These are phyloP conservation scores for Postia placenta DNA, from an alignment of 768 basidiomycete species.

Conservation along the genomic window DNA sequence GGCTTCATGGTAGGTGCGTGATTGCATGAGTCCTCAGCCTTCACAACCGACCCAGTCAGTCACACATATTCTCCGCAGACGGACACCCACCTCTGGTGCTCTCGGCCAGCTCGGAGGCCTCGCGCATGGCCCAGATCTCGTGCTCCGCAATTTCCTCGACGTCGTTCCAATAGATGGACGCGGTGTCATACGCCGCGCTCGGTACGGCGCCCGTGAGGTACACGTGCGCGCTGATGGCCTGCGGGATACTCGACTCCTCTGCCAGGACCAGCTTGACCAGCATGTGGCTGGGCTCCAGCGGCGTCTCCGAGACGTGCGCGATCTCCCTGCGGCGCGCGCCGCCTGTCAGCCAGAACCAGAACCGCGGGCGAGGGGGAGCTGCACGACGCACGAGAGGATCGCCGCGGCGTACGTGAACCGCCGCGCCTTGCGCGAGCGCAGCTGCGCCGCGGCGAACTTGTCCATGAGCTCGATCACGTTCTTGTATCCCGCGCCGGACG, in stretches of 20 bases:
- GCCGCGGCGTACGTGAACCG: neutral
- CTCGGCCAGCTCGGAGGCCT: neutral
- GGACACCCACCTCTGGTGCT: neutral
- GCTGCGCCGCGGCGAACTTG: neutral
- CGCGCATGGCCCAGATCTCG: neutral
- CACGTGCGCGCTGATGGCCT: slow-evolving; percentile 1
- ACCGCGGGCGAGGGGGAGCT: neutral
- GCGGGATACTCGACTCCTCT: neutral
- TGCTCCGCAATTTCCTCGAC: slow-evolving; percentile 3
- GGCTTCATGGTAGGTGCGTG: no score
- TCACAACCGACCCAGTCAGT: no score
- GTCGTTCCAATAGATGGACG: slow-evolving; percentile 2
- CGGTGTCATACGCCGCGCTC: neutral
- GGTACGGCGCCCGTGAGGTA: neutral
- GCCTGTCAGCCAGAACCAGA: neutral
- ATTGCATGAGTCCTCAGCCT: no score
- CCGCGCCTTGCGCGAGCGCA: neutral
- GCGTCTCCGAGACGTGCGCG: neutral
- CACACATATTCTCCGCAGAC: no score
- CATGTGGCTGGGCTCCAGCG: slow-evolving; percentile 4
- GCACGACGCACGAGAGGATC: neutral
- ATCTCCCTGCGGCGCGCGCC: neutral
- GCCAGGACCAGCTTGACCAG: slow-evolving; percentile 1
- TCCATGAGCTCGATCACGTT: slow-evolving; percentile 1
- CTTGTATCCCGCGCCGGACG: neutral